Conservation (phyloP, 1,284 basidiomycete species). For the Hymenochaete sp. region DNA sequence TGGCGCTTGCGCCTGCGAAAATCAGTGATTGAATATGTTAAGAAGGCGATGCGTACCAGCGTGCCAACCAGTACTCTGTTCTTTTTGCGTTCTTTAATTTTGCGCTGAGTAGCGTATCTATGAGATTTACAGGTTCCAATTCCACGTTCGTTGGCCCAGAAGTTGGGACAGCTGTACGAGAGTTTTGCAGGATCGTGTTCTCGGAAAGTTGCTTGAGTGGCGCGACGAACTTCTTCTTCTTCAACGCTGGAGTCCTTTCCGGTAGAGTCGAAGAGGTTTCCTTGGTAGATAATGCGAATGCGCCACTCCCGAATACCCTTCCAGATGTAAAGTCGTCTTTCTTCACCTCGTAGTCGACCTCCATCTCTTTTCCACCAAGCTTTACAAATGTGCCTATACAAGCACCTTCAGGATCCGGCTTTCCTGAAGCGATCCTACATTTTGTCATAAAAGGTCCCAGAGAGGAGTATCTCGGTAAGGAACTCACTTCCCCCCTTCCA, state of each 20-base stretch:
- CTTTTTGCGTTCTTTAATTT: neutral
- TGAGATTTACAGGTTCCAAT: slow-evolving; percentile 35
- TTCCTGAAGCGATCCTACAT: slow-evolving; percentile 35
- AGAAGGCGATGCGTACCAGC: slow-evolving; percentile 41
- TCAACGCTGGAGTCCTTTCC: slow-evolving; percentile 9
- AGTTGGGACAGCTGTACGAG: slow-evolving; percentile 17
- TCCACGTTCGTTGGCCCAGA: slow-evolving; percentile 27
- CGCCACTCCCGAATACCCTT: slow-evolving; percentile 43
- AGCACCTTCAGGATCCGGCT: slow-evolving; percentile 29
- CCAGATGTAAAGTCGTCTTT: slow-evolving; percentile 55
- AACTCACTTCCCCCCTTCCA: slow-evolving; percentile 51
- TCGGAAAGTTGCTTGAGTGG: slow-evolving; percentile 32
- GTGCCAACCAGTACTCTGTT: slow-evolving; percentile 50
- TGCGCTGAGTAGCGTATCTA: slow-evolving; percentile 11
- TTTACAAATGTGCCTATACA: slow-evolving; percentile 46
- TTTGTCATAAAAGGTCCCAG: neutral
- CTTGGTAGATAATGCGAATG: slow-evolving; percentile 20
- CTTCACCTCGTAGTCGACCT: slow-evolving; percentile 52
- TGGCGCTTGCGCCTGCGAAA: slow-evolving; percentile 64
- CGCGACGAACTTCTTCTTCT: slow-evolving; percentile 35
- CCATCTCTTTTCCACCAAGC: slow-evolving; percentile 62
- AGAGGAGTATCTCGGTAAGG: slow-evolving; percentile 2
- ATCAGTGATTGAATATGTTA: slow-evolving; percentile 13
- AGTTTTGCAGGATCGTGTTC: slow-evolving; percentile 25
- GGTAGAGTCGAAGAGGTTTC: slow-evolving; percentile 20